Percentiles rank a stretch among this genome's conserved stretches.
These are phyloP conservation scores for Pseudomonodictys pantanalensis DNA, from an alignment of 495 filamentous ascomycete genomes.

Conservation along the genomic window DNA sequence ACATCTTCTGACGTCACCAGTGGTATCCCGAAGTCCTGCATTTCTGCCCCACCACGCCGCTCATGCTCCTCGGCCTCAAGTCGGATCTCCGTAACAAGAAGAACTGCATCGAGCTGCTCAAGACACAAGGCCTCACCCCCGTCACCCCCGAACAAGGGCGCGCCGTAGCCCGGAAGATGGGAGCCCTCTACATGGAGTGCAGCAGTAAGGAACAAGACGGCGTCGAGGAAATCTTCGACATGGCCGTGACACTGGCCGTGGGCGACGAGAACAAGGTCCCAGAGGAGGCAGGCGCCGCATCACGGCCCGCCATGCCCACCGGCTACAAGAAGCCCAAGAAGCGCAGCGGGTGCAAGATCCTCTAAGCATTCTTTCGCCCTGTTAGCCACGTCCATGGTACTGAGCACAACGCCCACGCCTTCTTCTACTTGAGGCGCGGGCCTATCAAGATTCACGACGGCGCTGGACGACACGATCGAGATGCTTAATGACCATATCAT, in stretches of 20 bases:
- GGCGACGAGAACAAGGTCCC: conserved; percentile 58
- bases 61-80: conserved; percentile 93
- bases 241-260: conserved; percentile 83
- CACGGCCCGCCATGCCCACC: conserved; percentile 10
- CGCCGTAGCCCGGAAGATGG: conserved; percentile 86
- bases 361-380: conserved; percentile 48
- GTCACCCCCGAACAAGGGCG: conserved; percentile 87
- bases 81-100: conserved; percentile 92
- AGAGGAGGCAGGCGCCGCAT: conserved; percentile 38
- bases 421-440: background rate
- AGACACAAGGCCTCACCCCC: conserved; percentile 93
- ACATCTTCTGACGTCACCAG: conserved; percentile 48
- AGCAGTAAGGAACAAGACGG: conserved; percentile 95
- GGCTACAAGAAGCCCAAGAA: conserved; percentile 59
- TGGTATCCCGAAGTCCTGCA: conserved; percentile 99
- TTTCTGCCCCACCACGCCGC: conserved; percentile 94
- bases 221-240: conserved; percentile 91
- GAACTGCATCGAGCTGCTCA: conserved; percentile 95
- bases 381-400: conserved; percentile 21
- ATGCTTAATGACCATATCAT: conserved; percentile 32
- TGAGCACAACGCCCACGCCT: background rate
- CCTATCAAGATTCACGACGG: conserved; percentile 29
- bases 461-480: conserved; percentile 32
- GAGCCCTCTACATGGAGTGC: conserved; percentile 93
- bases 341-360: conserved; percentile 62